Evolutionary conservation across 2,329 filamentous ascomycete species (phyloP).

Genomic region (Sclerotinia minor): DNA sequence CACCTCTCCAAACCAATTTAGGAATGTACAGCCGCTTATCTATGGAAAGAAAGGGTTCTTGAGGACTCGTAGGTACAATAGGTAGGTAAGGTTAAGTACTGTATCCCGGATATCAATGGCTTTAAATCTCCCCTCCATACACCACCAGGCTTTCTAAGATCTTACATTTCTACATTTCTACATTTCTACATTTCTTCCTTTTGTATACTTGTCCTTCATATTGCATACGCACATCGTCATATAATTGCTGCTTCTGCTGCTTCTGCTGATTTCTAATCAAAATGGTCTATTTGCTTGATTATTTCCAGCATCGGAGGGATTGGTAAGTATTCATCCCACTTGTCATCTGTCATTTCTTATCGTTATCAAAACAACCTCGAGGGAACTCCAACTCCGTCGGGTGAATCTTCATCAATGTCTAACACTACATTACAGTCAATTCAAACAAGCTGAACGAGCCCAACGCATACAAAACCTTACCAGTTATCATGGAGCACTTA

Average conservation of each 20-base stretch:
- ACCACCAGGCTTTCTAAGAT: background rate
- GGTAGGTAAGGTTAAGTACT: no score
- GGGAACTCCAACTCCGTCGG: background rate
- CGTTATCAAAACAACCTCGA: conserved; percentile 10
- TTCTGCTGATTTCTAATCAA: conserved; percentile 21
- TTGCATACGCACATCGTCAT: background rate
- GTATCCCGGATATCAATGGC: conserved; percentile 23
- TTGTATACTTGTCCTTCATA: conserved; percentile 2
- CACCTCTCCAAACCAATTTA: background rate
- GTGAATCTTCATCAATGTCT: conserved; percentile 31
- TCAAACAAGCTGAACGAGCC: conserved; percentile 76
- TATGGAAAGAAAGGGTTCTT: background rate
- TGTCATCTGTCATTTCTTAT: conserved; percentile 13
- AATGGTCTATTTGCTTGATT: conserved; percentile 42
- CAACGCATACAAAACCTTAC: conserved; percentile 67
- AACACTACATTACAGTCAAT: conserved; percentile 55
- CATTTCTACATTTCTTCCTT: background rate
- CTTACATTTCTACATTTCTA: background rate
- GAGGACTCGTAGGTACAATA: no score
- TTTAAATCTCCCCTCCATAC: background rate
- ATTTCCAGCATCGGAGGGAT: conserved; percentile 41
- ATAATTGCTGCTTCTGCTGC: background rate
- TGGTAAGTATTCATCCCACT: conserved; percentile 34
- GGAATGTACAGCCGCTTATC: conserved; percentile 37
- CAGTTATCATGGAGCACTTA: conserved; percentile 66